These are phyloP conservation scores for Isabelozyma pseudorhagii DNA, from an alignment of 805 yeast genomes.

Conservation along the genomic window DNA sequence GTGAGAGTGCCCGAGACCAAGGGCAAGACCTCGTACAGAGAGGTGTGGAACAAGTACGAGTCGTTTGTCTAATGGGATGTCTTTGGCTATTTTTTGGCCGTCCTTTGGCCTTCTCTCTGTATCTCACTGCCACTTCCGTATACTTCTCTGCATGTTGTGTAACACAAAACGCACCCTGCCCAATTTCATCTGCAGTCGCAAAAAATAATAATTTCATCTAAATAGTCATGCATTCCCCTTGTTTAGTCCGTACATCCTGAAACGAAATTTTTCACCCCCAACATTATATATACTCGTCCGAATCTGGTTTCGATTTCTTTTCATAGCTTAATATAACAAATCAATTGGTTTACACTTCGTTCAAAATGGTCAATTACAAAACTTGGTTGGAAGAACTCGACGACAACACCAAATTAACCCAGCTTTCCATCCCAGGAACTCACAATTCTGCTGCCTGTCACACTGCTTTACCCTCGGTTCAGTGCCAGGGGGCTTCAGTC, in stretches of 20 bases:
- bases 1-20: conserved; percentile 32
- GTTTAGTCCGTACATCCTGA: background rate
- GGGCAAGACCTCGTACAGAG: conserved; percentile 19
- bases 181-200: background rate
- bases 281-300: too few relatives aligned
- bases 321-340: too few relatives aligned
- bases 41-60: conserved; percentile 20
- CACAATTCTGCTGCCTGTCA: conserved; percentile 77
- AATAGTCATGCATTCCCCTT: background rate
- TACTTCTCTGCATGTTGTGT: background rate
- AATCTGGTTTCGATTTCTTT: too few relatives aligned
- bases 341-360: background rate
- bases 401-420: conserved; percentile 50
- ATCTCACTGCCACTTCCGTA: background rate
- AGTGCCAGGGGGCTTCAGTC: conserved; percentile 65
- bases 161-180: background rate
- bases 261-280: background rate
- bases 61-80: background rate
- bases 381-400: conserved; percentile 55
- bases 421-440: conserved; percentile 76
- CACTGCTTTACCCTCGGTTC: conserved; percentile 69
- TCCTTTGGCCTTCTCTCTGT: background rate
- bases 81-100: too few relatives aligned
- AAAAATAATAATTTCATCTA: background rate
- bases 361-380: conserved; percentile 37